These are phyloP conservation scores for Coemansia sp. DNA, from an alignment of 192 early-diverging fungal species.

Conservation along the genomic window DNA sequence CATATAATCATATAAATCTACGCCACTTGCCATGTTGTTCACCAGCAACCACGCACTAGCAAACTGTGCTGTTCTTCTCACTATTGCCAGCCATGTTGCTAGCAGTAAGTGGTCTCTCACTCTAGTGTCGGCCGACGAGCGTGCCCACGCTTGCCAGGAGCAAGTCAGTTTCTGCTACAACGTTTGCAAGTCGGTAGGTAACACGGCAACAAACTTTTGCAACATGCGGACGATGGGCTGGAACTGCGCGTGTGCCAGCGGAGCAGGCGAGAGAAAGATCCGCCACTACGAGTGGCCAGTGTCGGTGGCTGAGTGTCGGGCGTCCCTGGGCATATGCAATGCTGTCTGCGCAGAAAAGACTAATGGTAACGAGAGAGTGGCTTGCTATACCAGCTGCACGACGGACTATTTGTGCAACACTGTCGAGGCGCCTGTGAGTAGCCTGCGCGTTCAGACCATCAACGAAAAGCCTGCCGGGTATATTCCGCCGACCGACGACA, in stretches of 20 bases:
- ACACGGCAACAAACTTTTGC: constrained; percentile 50
- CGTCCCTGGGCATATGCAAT: constrained; percentile 38
- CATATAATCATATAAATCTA: background rate
- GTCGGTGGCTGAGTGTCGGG: constrained; percentile 43
- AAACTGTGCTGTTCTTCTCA: constrained; percentile 9
- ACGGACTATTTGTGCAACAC: constrained; percentile 50
- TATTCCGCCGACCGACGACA: constrained; percentile 44
- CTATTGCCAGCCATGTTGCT: constrained; percentile 4
- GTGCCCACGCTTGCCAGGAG: constrained; percentile 49
- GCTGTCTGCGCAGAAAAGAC: constrained; percentile 18
- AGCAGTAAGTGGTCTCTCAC: constrained; percentile 46
- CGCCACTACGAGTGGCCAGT: constrained; percentile 48
- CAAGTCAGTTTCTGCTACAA: constrained; percentile 58
- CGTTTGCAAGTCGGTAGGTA: constrained; percentile 35
- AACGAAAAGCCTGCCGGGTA: constrained; percentile 46
- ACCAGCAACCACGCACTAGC: background rate
- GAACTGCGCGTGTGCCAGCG: constrained; percentile 44
- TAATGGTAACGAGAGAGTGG: constrained; percentile 22
- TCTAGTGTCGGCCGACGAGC: constrained; percentile 38
- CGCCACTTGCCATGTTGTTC: background rate
- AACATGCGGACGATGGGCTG: constrained; percentile 56
- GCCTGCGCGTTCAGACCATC: constrained; percentile 32
- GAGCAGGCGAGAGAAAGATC: constrained; percentile 24
- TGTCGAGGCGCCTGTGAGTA: constrained; percentile 35
- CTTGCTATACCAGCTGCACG: constrained; percentile 44